Conservation (phyloP, 1,284 basidiomycete genomes). For the Coriolopsis trogii region DNA sequence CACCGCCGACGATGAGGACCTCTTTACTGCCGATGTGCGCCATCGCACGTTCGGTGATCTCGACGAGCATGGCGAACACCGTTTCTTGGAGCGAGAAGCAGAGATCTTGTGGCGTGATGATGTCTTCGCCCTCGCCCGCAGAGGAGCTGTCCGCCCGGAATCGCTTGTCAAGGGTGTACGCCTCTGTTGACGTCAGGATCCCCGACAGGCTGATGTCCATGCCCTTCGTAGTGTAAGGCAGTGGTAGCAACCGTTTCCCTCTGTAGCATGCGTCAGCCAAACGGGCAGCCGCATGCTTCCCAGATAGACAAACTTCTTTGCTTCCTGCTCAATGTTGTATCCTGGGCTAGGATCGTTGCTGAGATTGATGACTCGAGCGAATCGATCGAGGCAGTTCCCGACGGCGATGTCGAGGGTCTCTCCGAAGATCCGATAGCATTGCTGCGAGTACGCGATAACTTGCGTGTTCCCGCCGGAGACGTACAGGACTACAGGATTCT, state of each 20-base stretch:
- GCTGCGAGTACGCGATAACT: constrained; percentile 97
- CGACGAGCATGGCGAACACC: constrained; percentile 98
- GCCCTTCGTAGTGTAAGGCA: constrained; percentile 98
- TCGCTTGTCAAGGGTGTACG: constrained; percentile 82
- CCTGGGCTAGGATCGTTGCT: constrained; percentile 97
- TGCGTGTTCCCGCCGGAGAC: constrained; percentile 99
- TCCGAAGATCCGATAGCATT: constrained; percentile 97
- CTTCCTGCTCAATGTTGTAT: constrained; percentile 98
- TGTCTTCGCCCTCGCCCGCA: constrained; percentile 57
- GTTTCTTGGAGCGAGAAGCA: constrained; percentile 98
- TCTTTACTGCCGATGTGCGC: constrained; percentile 97
- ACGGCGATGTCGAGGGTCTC: constrained; percentile 99
- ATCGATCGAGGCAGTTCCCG: constrained; percentile 97
- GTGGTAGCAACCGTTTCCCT: constrained; percentile 73
- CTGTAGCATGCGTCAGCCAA: constrained; percentile 38
- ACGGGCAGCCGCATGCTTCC: not conserved
- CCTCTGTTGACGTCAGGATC: constrained; percentile 87
- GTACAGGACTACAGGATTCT: constrained; percentile 96
- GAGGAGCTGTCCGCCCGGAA: constrained; percentile 52
- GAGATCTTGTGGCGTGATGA: constrained; percentile 91
- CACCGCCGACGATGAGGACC: constrained; percentile 97
- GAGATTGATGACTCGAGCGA: constrained; percentile 94
- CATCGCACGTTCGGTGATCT: constrained; percentile 99
- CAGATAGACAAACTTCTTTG: constrained; percentile 68
- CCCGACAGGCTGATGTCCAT: constrained; percentile 98